A percentile compares a stretch with the other conserved stretches of the same genome.
These are phyloP conservation scores for Pseudisothecium myosuroides DNA, from an alignment of 225 moss, liverwort and hornwort species.

Conservation along the genomic window DNA sequence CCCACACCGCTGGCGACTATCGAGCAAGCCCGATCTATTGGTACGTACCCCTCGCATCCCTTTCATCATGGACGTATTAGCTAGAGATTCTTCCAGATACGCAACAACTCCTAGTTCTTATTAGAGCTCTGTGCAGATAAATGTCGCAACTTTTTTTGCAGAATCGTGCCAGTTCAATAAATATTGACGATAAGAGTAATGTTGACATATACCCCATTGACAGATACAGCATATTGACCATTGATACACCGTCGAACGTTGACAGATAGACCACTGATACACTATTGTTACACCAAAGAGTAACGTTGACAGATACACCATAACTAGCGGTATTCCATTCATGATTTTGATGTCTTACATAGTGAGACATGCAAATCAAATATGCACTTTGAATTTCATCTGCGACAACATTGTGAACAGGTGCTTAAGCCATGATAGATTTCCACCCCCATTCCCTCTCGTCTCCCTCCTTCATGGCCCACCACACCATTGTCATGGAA, in stretches of 20 bases:
- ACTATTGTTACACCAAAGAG: background rate
- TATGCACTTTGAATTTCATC: background rate
- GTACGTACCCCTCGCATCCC: background rate
- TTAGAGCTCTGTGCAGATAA: background rate
- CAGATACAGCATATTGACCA: too few species aligned
- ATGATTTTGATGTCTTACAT: background rate
- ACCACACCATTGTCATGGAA: background rate
- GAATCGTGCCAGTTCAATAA: background rate
- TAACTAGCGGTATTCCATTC: background rate
- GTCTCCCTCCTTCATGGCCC: background rate
- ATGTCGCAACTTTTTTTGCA: background rate
- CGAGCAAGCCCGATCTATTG: background rate
- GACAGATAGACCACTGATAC: background rate
- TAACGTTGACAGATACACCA: background rate
- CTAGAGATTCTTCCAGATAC: background rate
- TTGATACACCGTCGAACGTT: background rate
- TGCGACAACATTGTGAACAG: background rate
- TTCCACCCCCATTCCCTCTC: background rate
- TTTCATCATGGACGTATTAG: background rate
- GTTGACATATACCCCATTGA: background rate
- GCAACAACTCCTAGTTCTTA: background rate
- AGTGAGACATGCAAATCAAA: background rate
- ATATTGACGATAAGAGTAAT: background rate
- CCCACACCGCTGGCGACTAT: background rate
- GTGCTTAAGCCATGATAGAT: too few species aligned